Evolutionary conservation across 257 asterid genomes (phyloP), one percentile per base, ranked within the genome.

Genomic region (Solanum paucissectum): DNA sequence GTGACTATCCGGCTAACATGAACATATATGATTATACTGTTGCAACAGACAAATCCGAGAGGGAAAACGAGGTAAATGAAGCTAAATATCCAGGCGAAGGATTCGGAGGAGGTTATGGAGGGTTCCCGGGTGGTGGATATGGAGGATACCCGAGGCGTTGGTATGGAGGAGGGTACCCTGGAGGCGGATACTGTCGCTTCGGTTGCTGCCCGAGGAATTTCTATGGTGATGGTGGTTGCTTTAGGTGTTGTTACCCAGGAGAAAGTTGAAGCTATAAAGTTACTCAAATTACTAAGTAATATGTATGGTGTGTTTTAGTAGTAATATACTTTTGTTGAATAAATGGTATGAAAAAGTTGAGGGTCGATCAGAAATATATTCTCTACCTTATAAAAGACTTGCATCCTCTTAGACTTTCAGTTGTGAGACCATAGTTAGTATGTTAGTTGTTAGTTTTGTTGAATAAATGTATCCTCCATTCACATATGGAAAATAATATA

Each of bases 191-290:
- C 1, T 82, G 85, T 62, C 49, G 66, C 7, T 73, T 13, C 1
- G 88, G 91, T 29, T 89, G 91, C 21, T 85, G 91, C 8, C 32
- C n/a, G 20, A 44, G 75, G 3, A 25, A 34, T 7, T 36, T 64
- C 60, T 68, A 68, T 46, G 87, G 83, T 12, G 2, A 58, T 3
- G 84, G 87, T 4, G 84, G 87, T 4, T 79, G 90, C 34, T 13
- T 16, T 1, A 84, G 88, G 84, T 90, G 92, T 73, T 90, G 90
- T 71, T 77, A 86, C 1, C 85, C 81, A 38, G 23, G 5, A 87
- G 23, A 7, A 87, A 25, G 87, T 88, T 64, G 79, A 90, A 36
- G 66, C 84, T 29, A 77, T 23, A 73, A 60, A 8, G 72, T 75
- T 69, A 82, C 86, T 16, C 37, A 89, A 60, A 1, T 16, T 4